Evolutionary conservation across 129 eudicot genomes (phyloP).

Genomic region (Helichrysum umbraculigerum): DNA sequence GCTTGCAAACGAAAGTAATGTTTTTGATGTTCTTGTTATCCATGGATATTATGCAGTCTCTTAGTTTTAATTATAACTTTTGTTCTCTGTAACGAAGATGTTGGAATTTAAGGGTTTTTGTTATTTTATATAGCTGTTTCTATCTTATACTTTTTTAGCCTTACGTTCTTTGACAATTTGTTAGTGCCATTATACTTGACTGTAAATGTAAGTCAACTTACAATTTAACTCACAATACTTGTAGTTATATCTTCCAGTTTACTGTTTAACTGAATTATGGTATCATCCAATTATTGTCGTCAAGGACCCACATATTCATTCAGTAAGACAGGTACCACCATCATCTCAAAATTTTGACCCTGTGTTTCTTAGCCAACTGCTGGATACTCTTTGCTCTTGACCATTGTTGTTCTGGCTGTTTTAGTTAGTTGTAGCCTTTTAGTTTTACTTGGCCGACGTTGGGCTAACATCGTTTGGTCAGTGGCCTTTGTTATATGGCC

Average conservation of each 20-base stretch:
- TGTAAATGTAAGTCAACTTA: too few relatives aligned
- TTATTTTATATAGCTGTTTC: not conserved
- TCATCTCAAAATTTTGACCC: not conserved
- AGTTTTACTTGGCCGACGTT: not conserved
- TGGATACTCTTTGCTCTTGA: not conserved
- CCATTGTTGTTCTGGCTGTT: not conserved
- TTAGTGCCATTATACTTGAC: not conserved
- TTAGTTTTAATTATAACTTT: slow-evolving; percentile 19
- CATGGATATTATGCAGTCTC: slow-evolving; percentile 4
- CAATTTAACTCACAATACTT: too few relatives aligned
- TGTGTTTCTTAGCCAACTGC: not conserved
- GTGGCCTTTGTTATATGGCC: not conserved
- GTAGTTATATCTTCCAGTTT: not conserved
- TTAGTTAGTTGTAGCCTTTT: not conserved
- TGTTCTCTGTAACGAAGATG: slow-evolving; percentile 8
- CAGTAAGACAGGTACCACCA: not conserved
- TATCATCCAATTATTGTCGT: not conserved
- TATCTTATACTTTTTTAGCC: not conserved
- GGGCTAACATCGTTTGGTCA: not conserved
- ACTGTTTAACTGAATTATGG: not conserved
- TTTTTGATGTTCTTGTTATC: slow-evolving; percentile 22
- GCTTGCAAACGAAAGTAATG: slow-evolving; percentile 25
- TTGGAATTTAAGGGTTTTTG: slow-evolving; percentile 1
- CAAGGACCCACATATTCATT: not conserved
- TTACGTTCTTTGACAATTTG: not conserved